Percentiles rank a stretch among this genome's conserved stretches.
Evolutionary conservation across 2,329 filamentous ascomycete genomes (phyloP).

Genomic region (Penicillium sp.): DNA sequence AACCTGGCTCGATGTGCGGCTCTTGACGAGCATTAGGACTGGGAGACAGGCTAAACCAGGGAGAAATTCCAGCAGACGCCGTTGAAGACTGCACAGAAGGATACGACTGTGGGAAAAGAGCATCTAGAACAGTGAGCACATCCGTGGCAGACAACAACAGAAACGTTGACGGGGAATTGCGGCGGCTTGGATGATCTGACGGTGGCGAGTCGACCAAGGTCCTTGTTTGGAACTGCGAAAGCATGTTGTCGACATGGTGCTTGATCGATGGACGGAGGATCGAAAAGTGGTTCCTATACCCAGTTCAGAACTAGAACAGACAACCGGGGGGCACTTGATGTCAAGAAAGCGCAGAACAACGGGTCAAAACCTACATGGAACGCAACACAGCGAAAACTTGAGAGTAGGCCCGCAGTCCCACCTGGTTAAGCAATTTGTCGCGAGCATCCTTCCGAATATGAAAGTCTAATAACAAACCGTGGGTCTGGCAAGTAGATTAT

Average conservation of each 20-base stretch:
- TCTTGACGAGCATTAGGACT: slow-evolving; percentile 22
- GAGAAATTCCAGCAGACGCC: slow-evolving; percentile 25
- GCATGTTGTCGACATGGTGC: slow-evolving; percentile 40
- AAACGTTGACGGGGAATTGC: slow-evolving; percentile 53
- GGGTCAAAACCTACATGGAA: slow-evolving; percentile 57
- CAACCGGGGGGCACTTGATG: too few species aligned
- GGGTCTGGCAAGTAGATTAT: slow-evolving; percentile 45
- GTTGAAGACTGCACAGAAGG: slow-evolving; percentile 30
- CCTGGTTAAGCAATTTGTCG: slow-evolving; percentile 68
- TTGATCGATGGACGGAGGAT: slow-evolving; percentile 35
- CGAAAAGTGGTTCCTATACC: slow-evolving; percentile 36
- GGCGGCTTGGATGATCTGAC: slow-evolving; percentile 52
- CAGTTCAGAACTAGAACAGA: slow-evolving; percentile 4
- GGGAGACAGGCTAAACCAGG: slow-evolving; percentile 20
- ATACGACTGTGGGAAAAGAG: slow-evolving; percentile 63
- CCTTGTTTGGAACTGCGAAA: slow-evolving; percentile 28
- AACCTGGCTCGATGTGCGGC: slow-evolving; percentile 29
- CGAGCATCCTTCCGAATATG: slow-evolving; percentile 89
- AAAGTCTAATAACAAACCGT: slow-evolving; percentile 73
- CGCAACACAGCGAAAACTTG: slow-evolving; percentile 73
- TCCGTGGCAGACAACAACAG: slow-evolving; percentile 77
- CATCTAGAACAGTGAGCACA: slow-evolving; percentile 74
- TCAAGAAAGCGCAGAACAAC: slow-evolving; percentile 45
- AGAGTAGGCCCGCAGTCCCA: slow-evolving; percentile 75
- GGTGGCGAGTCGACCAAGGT: slow-evolving; percentile 1